phyloP scores from a whole-genome alignment of 805 yeast species.

The Candida namnaoensis region DNA sequence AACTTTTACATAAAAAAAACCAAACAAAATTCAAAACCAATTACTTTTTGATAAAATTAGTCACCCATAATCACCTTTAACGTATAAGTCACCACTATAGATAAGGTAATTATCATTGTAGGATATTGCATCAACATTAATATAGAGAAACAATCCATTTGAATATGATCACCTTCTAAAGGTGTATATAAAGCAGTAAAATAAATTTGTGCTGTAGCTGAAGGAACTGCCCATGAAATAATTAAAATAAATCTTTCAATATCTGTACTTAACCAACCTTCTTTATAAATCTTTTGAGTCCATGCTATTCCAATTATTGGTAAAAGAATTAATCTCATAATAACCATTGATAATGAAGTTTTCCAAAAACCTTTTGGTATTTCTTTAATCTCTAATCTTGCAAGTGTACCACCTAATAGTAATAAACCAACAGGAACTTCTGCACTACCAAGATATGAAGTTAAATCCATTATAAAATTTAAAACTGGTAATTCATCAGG shows the following conservation, averaged over 20 bases:
- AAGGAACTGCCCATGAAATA: slow-evolving; percentile 72
- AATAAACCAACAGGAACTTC: slow-evolving; percentile 79
- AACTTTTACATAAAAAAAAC: too few relatives aligned
- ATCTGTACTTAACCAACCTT: slow-evolving; percentile 53
- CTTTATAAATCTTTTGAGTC: slow-evolving; percentile 48
- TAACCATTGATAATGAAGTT: slow-evolving; percentile 48
- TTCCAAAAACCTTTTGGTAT: slow-evolving; percentile 69
- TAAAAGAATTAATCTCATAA: slow-evolving; percentile 51
- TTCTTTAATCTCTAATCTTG: slow-evolving; percentile 48
- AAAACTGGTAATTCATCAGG: slow-evolving; percentile 81
- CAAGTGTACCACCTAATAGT: slow-evolving; percentile 76
- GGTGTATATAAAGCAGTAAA: slow-evolving; percentile 85
- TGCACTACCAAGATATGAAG: slow-evolving; percentile 70
- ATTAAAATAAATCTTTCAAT: slow-evolving; percentile 68
- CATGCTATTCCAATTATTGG: slow-evolving; percentile 76
- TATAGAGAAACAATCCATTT: slow-evolving; percentile 83
- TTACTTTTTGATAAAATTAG: too few relatives aligned
- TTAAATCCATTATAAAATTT: slow-evolving; percentile 73
- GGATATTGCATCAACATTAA: slow-evolving; percentile 69
- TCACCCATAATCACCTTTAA: slow-evolving; percentile 8
- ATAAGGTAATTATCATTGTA: slow-evolving; percentile 57
- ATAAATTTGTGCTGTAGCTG: slow-evolving; percentile 83
- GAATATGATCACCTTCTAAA: slow-evolving; percentile 36
- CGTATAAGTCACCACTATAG: slow-evolving; percentile 37
- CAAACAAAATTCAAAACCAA: too few relatives aligned